These are phyloP conservation scores for Pythium utonaiense DNA, from an alignment of 352 stramenopile genomes.

Conservation along the genomic window DNA sequence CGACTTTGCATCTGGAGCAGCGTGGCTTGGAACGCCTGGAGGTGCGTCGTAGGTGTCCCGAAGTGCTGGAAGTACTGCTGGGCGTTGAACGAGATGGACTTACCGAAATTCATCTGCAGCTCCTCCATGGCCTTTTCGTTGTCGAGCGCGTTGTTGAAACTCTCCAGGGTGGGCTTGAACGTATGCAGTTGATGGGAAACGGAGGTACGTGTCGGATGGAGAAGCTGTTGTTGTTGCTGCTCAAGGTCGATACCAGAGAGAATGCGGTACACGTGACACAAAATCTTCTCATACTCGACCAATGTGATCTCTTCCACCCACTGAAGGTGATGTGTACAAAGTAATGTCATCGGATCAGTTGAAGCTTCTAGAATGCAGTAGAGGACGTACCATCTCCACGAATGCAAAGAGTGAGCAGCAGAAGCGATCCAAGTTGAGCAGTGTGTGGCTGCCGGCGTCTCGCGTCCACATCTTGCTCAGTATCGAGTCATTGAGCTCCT, in stretches of 20 bases:
- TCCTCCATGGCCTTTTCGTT: conserved; percentile 32
- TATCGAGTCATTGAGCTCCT: conserved; percentile 43
- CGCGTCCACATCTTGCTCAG: conserved; percentile 48
- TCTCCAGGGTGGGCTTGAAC: conserved; percentile 33
- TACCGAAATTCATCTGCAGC: conserved; percentile 34
- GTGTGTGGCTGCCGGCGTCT: conserved; percentile 29
- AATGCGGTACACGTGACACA: conserved; percentile 28
- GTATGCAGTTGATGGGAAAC: conserved; percentile 5
- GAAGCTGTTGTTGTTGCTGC: background rate
- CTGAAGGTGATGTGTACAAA: conserved; percentile 1
- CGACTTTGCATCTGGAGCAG: conserved; percentile 23
- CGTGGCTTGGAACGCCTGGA: conserved; percentile 22
- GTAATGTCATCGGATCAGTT: background rate
- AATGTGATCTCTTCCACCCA: conserved; percentile 38
- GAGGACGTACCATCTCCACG: conserved; percentile 42
- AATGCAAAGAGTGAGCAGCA: conserved; percentile 60
- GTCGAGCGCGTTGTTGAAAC: conserved; percentile 30
- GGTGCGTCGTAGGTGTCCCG: conserved; percentile 20
- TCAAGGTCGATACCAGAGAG: conserved; percentile 14
- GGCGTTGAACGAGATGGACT: conserved; percentile 39
- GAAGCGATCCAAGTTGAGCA: conserved; percentile 51
- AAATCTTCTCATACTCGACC: conserved; percentile 37
- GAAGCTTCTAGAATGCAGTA: too few relatives aligned
- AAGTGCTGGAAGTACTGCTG: conserved; percentile 32
- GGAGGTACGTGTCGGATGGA: background rate